A percentile compares a stretch with the other conserved stretches of the same genome.
Conservation (phyloP, 495 filamentous ascomycete genomes). For the Annulohypoxylon maeteangense region DNA sequence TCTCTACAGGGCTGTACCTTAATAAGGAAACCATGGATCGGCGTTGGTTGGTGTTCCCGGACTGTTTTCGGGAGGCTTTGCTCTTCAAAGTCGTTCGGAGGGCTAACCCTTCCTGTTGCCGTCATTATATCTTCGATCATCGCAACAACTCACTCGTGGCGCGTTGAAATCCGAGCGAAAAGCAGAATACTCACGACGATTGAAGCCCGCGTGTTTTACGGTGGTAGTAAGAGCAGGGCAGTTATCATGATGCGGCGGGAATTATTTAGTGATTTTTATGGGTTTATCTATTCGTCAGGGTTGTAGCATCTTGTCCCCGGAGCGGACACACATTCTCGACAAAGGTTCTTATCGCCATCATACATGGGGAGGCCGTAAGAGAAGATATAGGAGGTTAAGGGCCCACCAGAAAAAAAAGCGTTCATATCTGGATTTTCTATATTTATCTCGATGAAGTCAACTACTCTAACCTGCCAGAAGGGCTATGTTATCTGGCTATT, state of each 20-base stretch:
- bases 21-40: conserved; percentile 37
- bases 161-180: conserved; percentile 4
- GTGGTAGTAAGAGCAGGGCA: neutral
- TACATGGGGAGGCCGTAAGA: neutral
- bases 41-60: conserved; percentile 38
- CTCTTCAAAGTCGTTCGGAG: conserved; percentile 7
- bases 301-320: conserved; percentile 2
- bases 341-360: neutral
- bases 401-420: conserved; percentile 5
- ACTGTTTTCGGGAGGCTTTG: conserved; percentile 6
- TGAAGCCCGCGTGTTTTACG: neutral
- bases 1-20: conserved; percentile 35
- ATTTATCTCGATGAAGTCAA: conserved; percentile 4
- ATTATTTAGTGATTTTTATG: neutral
- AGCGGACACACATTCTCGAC: neutral
- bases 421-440: conserved; percentile 16
- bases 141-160: neutral
- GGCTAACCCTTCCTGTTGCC: neutral
- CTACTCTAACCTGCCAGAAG: neutral
- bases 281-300: conserved; percentile 4
- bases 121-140: conserved; percentile 7
- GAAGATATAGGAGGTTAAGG: neutral
- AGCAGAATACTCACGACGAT: conserved; percentile 7
- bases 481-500: conserved; percentile 10
- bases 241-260: conserved; percentile 8